Evolutionary conservation across 495 filamentous ascomycete species (phyloP).

Genomic region (Neurospora pannonica): DNA sequence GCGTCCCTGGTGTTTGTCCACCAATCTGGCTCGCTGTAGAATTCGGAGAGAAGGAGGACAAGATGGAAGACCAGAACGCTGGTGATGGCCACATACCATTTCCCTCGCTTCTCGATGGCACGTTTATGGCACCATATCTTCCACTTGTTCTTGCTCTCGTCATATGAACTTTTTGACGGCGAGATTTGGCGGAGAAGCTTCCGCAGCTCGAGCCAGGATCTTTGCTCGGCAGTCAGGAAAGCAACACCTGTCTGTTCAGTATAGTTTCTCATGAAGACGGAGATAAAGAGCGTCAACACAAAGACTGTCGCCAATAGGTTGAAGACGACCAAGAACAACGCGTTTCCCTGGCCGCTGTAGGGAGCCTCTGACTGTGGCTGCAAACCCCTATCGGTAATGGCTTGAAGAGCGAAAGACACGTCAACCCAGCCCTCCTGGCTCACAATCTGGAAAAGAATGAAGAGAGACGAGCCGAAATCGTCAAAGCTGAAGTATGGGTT

Average conservation of each 20-base stretch:
- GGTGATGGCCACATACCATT: constrained; percentile 81
- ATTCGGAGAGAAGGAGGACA: constrained; percentile 75
- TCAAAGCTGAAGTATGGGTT: constrained; percentile 93
- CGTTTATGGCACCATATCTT: constrained; percentile 89
- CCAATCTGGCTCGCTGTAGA: constrained; percentile 55
- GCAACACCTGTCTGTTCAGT: constrained; percentile 98
- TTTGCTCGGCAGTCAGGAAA: constrained; percentile 90
- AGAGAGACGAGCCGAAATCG: constrained; percentile 81
- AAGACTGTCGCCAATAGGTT: constrained; percentile 96
- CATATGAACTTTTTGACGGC: constrained; percentile 79
- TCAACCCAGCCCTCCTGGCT: constrained; percentile 97
- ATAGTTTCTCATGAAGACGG: constrained; percentile 99
- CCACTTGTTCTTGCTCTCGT: constrained; percentile 63
- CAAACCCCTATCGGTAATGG: constrained; percentile 62
- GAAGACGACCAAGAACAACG: constrained; percentile 90
- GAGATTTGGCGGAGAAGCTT: constrained; percentile 91
- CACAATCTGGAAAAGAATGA: constrained; percentile 97
- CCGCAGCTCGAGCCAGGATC: constrained; percentile 90
- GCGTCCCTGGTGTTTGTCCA: constrained; percentile 64
- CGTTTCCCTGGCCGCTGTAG: constrained; percentile 61
- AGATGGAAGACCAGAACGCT: constrained; percentile 71
- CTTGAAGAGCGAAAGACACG: constrained; percentile 75
- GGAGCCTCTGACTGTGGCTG: constrained; percentile 57
- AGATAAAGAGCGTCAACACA: constrained; percentile 94
- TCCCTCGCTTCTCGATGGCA: constrained; percentile 88